A percentile compares a stretch with the other conserved stretches of the same genome.
These are phyloP conservation scores for Yamadazyma nakazawae DNA, from an alignment of 805 yeast species.

Conservation along the genomic window DNA sequence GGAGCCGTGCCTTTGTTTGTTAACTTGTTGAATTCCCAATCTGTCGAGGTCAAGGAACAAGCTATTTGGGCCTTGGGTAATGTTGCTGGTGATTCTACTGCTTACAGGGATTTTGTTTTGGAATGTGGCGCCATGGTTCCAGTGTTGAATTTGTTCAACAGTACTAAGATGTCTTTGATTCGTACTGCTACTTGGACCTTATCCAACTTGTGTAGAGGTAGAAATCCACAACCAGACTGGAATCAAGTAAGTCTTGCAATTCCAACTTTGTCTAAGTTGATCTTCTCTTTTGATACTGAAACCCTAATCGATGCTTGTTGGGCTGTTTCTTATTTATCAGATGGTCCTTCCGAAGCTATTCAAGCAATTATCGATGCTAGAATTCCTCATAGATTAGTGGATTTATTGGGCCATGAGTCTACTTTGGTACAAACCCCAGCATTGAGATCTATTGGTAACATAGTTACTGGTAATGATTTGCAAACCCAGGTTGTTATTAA, in stretches of 20 bases:
- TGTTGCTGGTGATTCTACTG: conserved; percentile 95
- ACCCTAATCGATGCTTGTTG: conserved; percentile 97
- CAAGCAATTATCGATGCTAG: conserved; percentile 97
- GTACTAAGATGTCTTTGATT: conserved; percentile 82
- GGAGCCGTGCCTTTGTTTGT: conserved; percentile 95
- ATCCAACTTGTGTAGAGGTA: conserved; percentile 94
- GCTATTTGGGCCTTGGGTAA: conserved; percentile 99
- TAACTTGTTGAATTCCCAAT: conserved; percentile 70
- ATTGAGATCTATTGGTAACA: conserved; percentile 94
- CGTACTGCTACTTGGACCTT: conserved; percentile 98
- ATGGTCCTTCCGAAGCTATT: conserved; percentile 89
- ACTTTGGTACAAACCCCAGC: conserved; percentile 95
- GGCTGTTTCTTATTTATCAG: conserved; percentile 94
- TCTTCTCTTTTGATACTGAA: conserved; percentile 88
- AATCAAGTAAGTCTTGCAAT: conserved; percentile 76
- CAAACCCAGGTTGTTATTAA: conserved; percentile 96
- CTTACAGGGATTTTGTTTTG: conserved; percentile 85
- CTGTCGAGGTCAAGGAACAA: conserved; percentile 93
- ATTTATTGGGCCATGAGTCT: conserved; percentile 78
- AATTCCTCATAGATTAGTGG: conserved; percentile 91
- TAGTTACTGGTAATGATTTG: conserved; percentile 93
- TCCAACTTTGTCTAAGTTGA: conserved; percentile 87
- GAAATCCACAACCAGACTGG: conserved; percentile 97
- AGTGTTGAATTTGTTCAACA: conserved; percentile 70
- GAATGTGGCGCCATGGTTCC: conserved; percentile 86